Percentiles rank a stretch among this genome's conserved stretches.
Evolutionary conservation across 2,329 filamentous ascomycete species (phyloP).

Genomic region (Albophoma yamanashiensis): DNA sequence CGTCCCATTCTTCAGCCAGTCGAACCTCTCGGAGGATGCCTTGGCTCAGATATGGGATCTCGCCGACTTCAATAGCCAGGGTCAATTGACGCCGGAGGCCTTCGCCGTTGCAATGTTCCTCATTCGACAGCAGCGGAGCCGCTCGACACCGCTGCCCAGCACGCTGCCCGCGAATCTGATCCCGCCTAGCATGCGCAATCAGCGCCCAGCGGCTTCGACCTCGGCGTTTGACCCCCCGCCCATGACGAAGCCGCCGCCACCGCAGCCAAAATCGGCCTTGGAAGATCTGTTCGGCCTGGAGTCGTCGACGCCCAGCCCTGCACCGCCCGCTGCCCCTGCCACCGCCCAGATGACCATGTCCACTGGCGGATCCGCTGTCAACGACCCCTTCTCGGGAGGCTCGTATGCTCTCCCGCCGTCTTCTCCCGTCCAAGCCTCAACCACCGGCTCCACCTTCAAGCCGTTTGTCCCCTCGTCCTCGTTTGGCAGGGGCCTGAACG

Average conservation of each 20-base stretch:
- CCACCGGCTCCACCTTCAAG: slow-evolving; percentile 55
- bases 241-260: slow-evolving; percentile 23
- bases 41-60: slow-evolving; percentile 96
- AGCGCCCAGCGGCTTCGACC: slow-evolving; percentile 39
- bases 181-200: slow-evolving; percentile 72
- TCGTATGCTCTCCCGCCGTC: slow-evolving; percentile 34
- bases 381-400: slow-evolving; percentile 52
- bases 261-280: slow-evolving; percentile 65
- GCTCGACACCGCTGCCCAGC: slow-evolving; percentile 53
- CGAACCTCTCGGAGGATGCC: slow-evolving; percentile 75
- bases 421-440: slow-evolving; percentile 41
- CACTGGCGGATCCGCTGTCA: slow-evolving; percentile 61
- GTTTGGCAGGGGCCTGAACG: slow-evolving; percentile 74
- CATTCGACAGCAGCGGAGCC: slow-evolving; percentile 77
- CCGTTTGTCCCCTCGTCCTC: slow-evolving; percentile 87
- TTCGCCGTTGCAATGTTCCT: slow-evolving; percentile 98
- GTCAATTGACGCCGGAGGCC: slow-evolving; percentile 75
- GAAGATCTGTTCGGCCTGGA: slow-evolving; percentile 94
- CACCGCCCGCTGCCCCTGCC: slow-evolving; percentile 39
- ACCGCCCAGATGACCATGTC: slow-evolving; percentile 53
- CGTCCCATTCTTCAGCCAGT: slow-evolving; percentile 88
- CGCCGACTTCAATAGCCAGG: slow-evolving; percentile 85
- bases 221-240: slow-evolving; percentile 42
- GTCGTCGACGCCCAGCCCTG: slow-evolving; percentile 39
- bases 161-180: slow-evolving; percentile 72